Percentiles rank a stretch among this genome's conserved stretches.
phyloP scores from a whole-genome alignment of 345 rosid species.

The Physaria fendleri region DNA sequence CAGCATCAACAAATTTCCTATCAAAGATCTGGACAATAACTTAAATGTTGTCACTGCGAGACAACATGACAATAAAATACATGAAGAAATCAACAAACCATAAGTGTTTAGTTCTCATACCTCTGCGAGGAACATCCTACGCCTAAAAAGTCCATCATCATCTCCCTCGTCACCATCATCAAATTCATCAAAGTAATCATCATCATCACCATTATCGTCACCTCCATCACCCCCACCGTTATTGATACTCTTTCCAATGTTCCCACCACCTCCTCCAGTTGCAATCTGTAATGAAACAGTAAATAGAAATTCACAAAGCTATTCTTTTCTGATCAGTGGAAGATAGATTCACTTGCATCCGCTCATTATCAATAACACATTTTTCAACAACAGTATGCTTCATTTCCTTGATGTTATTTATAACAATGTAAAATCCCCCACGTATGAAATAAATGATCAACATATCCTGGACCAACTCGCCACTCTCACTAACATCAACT shows the following conservation, averaged over 20 bases:
- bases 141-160: slow-evolving; percentile 86
- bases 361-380: neutral
- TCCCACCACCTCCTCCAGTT: slow-evolving; percentile 87
- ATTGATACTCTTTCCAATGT: slow-evolving; percentile 77
- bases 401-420: neutral
- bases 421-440: neutral
- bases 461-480: neutral
- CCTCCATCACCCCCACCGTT: slow-evolving; percentile 97
- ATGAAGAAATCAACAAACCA: neutral
- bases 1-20: slow-evolving; percentile 86
- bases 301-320: slow-evolving; percentile 12
- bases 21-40: slow-evolving; percentile 66
- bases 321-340: neutral
- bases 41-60: slow-evolving; percentile 5
- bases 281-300: slow-evolving; percentile 55
- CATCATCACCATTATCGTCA: slow-evolving; percentile 91
- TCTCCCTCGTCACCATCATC: slow-evolving; percentile 90
- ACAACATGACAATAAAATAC: neutral
- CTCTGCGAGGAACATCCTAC: slow-evolving; percentile 78
- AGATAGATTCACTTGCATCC: neutral
- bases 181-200: slow-evolving; percentile 85
- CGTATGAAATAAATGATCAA: neutral
- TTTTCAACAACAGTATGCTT: neutral
- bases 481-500: neutral
- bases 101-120: slow-evolving; percentile 30